Percentiles rank a stretch among this genome's conserved stretches.
Evolutionary conservation across 2,329 filamentous ascomycete species (phyloP).

Genomic region (Trichoderma arundinaceum): DNA sequence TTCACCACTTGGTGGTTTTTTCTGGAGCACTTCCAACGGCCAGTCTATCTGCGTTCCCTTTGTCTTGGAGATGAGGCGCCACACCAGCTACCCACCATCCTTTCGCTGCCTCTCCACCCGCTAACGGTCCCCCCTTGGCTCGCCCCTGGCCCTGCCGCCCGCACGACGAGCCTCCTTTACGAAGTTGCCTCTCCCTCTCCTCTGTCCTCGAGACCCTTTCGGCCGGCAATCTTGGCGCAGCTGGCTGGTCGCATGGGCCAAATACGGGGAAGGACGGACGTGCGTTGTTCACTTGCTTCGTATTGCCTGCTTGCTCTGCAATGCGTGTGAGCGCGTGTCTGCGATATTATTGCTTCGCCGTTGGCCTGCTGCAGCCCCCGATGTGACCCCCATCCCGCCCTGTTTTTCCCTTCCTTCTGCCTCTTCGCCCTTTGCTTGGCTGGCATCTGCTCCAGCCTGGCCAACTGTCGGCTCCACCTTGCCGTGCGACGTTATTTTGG

Average conservation of each 20-base stretch:
- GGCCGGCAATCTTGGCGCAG: constrained; percentile 2
- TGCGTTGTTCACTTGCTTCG: constrained; percentile 24
- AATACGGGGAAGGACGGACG: constrained; percentile 18
- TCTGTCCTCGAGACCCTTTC: constrained; percentile 6
- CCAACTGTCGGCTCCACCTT: constrained; percentile 18
- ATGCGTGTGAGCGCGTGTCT: constrained; percentile 15
- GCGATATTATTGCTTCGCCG: constrained; percentile 10
- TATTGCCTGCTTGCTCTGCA: constrained; percentile 11
- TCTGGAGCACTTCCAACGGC: not conserved
- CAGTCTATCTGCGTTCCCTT: not conserved
- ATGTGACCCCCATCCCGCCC: constrained; percentile 28
- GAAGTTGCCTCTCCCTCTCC: not conserved
- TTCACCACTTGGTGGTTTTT: not conserved
- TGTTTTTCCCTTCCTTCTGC: not conserved
- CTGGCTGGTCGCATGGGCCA: constrained; percentile 24
- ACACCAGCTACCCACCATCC: not conserved
- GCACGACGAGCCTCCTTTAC: constrained; percentile 13
- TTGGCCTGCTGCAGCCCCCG: not conserved
- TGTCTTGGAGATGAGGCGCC: constrained; percentile 17
- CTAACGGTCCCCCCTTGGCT: not conserved
- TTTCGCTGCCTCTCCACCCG: constrained; percentile 13
- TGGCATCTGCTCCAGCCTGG: not conserved
- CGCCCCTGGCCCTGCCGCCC: constrained; percentile 14
- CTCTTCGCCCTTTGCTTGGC: not conserved
- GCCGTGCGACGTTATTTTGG: constrained; percentile 28